Percentiles rank a stretch among this genome's conserved stretches.
These are phyloP conservation scores for Erodium moschatum DNA, from an alignment of 441 rosid species.

Conservation along the genomic window DNA sequence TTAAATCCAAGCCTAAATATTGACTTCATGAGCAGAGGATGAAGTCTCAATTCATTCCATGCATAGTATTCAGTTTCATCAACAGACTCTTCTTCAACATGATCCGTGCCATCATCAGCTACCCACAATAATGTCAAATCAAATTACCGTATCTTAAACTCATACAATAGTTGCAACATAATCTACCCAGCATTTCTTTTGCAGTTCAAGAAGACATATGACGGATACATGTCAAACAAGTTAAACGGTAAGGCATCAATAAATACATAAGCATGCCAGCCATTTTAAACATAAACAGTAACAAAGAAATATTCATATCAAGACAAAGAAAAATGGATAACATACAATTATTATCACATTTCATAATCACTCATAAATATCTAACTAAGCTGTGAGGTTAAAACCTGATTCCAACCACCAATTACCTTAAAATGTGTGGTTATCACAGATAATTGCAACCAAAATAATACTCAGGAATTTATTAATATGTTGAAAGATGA, in stretches of 20 bases:
- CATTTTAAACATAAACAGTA: neutral
- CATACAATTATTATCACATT: neutral
- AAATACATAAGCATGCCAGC: neutral
- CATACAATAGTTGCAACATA: neutral
- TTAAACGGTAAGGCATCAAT: neutral
- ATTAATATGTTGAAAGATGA: neutral
- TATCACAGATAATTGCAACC: neutral
- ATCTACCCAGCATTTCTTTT: neutral
- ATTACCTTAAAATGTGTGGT: neutral
- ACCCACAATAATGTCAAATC: constrained; percentile 6
- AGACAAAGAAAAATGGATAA: neutral
- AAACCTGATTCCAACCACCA: neutral
- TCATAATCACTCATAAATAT: neutral
- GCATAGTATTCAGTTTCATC: constrained; percentile 55
- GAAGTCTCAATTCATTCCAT: constrained; percentile 81
- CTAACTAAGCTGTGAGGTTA: neutral
- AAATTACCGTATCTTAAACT: neutral
- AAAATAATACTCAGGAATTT: neutral
- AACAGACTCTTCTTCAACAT: constrained; percentile 36
- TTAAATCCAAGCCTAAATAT: constrained; percentile 64
- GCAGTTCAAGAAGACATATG: neutral
- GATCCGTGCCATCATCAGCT: constrained; percentile 32
- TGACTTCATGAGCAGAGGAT: constrained; percentile 68
- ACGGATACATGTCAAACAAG: neutral
- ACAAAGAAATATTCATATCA: neutral